Conservation (phyloP, 441 rosid genomes). For the Populus hybrid region DNA sequence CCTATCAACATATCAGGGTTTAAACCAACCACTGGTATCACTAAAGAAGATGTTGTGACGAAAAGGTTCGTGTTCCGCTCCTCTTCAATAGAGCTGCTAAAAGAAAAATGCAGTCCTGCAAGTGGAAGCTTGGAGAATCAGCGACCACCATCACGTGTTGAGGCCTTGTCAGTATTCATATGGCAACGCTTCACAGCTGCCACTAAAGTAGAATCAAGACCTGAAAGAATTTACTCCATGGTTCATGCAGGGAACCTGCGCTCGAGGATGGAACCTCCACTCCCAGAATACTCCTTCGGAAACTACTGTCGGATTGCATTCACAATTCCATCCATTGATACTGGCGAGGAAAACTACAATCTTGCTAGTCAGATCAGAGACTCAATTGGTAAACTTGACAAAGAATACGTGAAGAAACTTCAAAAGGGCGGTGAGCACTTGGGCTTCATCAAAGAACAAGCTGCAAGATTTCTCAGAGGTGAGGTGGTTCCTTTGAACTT, state of each 20-base stretch:
- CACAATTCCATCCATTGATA: conserved; percentile 6
- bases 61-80: conserved; percentile 37
- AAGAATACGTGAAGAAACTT: conserved; percentile 13
- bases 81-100: conserved; percentile 25
- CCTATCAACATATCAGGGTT: conserved; percentile 17
- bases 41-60: conserved; percentile 15
- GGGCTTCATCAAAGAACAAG: conserved; percentile 11
- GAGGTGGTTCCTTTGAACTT: conserved; percentile 10
- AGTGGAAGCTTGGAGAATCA: neutral
- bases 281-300: conserved; percentile 22
- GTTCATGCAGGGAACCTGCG: conserved; percentile 22
- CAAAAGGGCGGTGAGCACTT: conserved; percentile 14
- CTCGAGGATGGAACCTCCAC: conserved; percentile 19
- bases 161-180: conserved; percentile 21
- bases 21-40: neutral
- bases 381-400: conserved; percentile 8
- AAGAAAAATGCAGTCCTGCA: conserved; percentile 14
- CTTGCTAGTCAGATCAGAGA: conserved; percentile 8
- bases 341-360: neutral
- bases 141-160: conserved; percentile 24
- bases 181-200: conserved; percentile 21
- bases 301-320: conserved; percentile 15
- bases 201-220: neutral
- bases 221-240: conserved; percentile 4
- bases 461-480: conserved; percentile 10